phyloP scores from a whole-genome alignment of 768 basidiomycete species.

The Auricularia auricula-judae region DNA sequence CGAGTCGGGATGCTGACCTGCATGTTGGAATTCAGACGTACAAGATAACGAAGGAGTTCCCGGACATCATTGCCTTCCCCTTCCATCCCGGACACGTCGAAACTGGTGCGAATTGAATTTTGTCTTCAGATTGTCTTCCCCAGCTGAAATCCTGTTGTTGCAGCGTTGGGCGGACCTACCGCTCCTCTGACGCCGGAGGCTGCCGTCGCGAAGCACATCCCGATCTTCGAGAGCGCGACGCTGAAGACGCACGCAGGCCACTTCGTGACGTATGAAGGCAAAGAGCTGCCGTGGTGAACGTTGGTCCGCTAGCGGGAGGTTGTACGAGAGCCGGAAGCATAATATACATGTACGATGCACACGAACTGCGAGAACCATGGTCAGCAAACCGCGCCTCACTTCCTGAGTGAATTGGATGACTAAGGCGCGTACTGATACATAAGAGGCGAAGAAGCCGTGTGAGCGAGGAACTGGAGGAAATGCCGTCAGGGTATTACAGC shows the following conservation, averaged over 20 bases:
- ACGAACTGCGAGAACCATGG: too few relatives aligned
- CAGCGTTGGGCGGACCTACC: neutral
- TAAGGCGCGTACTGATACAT: too few relatives aligned
- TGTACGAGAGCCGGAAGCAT: too few relatives aligned
- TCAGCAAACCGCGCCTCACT: too few relatives aligned
- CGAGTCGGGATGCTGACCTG: too few relatives aligned
- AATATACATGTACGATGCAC: too few relatives aligned
- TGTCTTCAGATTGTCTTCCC: neutral
- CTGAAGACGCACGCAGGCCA: neutral
- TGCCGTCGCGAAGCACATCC: neutral
- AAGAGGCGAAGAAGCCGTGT: too few relatives aligned
- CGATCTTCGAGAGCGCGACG: neutral
- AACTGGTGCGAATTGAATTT: constrained; percentile 18
- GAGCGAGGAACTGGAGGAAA: too few relatives aligned
- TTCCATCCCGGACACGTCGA: constrained; percentile 30
- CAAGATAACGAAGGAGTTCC: constrained; percentile 25
- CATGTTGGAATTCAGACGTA: constrained; percentile 17
- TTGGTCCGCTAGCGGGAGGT: too few relatives aligned
- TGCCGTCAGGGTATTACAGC: too few relatives aligned
- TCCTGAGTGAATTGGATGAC: too few relatives aligned
- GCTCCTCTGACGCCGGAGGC: neutral
- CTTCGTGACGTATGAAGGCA: neutral
- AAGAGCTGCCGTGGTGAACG: neutral
- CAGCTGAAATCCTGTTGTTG: neutral
- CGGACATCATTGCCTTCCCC: constrained; percentile 21